Conservation (phyloP, 345 rosid genomes). For the Gossypium ekmanianum region DNA sequence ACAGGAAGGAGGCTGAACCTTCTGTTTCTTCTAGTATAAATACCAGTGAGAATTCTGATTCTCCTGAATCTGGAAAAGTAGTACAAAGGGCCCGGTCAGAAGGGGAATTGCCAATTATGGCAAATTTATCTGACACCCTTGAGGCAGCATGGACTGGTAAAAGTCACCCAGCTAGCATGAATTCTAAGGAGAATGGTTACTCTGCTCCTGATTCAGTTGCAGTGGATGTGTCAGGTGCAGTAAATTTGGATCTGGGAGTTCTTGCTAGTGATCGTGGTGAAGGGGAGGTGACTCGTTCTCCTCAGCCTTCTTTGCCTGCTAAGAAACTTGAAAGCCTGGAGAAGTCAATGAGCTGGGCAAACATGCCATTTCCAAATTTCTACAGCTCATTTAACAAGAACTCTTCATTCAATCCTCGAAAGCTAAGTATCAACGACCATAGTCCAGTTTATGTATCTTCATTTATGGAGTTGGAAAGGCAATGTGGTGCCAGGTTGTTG, state of each 20-base stretch:
- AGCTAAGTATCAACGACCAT: conserved; percentile 49
- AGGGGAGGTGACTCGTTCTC: conserved; percentile 23
- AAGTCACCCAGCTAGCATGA: conserved; percentile 34
- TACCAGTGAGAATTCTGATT: conserved; percentile 30
- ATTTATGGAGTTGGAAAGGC: conserved; percentile 65
- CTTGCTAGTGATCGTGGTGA: conserved; percentile 28
- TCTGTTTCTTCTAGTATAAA: conserved; percentile 30
- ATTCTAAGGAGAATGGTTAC: conserved; percentile 29
- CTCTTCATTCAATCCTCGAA: conserved; percentile 42
- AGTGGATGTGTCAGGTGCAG: conserved; percentile 23
- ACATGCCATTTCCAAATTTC: conserved; percentile 44
- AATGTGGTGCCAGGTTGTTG: conserved; percentile 68
- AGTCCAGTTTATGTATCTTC: conserved; percentile 55
- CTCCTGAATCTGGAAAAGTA: conserved; percentile 39
- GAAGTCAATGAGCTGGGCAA: conserved; percentile 19
- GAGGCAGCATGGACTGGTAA: conserved; percentile 79
- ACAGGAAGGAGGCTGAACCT: conserved; percentile 31
- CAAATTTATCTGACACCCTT: conserved; percentile 63
- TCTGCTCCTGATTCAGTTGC: conserved; percentile 26
- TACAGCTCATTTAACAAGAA: conserved; percentile 38
- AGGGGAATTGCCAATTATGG: conserved; percentile 40
- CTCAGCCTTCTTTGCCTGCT: conserved; percentile 18
- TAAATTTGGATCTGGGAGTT: conserved; percentile 21
- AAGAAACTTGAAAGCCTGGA: conserved; percentile 29
- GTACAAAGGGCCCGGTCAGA: conserved; percentile 42